Evolutionary conservation across 768 basidiomycete genomes (phyloP).

Genomic region (Xerocomellus chrysenteron): DNA sequence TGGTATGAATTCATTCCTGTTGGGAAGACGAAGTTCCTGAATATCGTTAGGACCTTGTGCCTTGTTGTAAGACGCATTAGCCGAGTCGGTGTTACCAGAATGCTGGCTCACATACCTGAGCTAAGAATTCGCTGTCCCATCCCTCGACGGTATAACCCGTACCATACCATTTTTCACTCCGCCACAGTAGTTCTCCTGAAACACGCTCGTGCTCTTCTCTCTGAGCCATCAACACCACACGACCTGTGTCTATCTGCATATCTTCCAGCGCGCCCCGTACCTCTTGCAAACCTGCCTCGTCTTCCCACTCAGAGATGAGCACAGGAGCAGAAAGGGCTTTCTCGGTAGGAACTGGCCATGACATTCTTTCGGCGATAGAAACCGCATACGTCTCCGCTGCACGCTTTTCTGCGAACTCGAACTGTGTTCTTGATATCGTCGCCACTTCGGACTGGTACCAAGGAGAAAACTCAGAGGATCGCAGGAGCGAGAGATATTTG

Average conservation of each 20-base stretch:
- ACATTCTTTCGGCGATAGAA: slow-evolving; percentile 70
- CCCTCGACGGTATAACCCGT: slow-evolving; percentile 80
- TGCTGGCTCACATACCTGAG: slow-evolving; percentile 38
- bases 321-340: slow-evolving; percentile 69
- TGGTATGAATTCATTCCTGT: slow-evolving; percentile 90
- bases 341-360: slow-evolving; percentile 79
- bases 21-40: slow-evolving; percentile 72
- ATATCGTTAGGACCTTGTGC: slow-evolving; percentile 64
- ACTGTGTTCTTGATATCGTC: slow-evolving; percentile 67
- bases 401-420: slow-evolving; percentile 85
- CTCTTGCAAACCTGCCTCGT: slow-evolving; percentile 45
- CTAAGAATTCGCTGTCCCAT: slow-evolving; percentile 62
- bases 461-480: slow-evolving; percentile 55
- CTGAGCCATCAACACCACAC: slow-evolving; percentile 79
- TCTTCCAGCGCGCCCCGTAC: slow-evolving; percentile 61
- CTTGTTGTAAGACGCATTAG: slow-evolving; percentile 35
- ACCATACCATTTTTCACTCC: slow-evolving; percentile 88
- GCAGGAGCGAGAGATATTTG: slow-evolving; percentile 76
- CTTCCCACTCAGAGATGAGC: slow-evolving; percentile 74
- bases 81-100: neutral
- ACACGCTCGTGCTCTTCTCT: slow-evolving; percentile 59
- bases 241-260: slow-evolving; percentile 56
- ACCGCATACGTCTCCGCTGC: slow-evolving; percentile 79
- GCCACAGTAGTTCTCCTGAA: slow-evolving; percentile 54
- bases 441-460: slow-evolving; percentile 78